Percentiles rank a stretch among this genome's conserved stretches.
Conservation (phyloP, 495 filamentous ascomycete genomes). For the Lasiosphaeria ovina region DNA sequence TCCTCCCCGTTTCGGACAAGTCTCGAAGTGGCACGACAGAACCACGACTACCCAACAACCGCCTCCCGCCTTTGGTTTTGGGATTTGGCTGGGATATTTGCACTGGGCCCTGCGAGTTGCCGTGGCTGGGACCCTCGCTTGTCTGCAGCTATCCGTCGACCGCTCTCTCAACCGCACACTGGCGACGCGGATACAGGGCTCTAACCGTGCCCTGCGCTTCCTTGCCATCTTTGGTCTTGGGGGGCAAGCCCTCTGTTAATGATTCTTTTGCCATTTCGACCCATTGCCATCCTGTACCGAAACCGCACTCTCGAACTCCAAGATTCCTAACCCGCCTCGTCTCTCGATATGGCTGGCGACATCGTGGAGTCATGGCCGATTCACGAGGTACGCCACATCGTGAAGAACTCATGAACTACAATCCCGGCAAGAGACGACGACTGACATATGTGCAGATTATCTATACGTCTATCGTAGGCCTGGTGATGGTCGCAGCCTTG, state of each 20-base stretch:
- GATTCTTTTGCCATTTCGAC: not conserved
- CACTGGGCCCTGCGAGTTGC: slow-evolving; percentile 25
- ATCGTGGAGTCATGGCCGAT: slow-evolving; percentile 53
- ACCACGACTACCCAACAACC: not conserved
- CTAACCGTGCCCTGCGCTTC: not conserved
- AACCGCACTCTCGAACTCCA: slow-evolving; percentile 8
- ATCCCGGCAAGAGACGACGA: not conserved
- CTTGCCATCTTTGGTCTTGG: slow-evolving; percentile 9
- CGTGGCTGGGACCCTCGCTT: slow-evolving; percentile 20
- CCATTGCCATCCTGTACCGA: not conserved
- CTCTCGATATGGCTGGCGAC: slow-evolving; percentile 40
- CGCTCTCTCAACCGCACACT: slow-evolving; percentile 15
- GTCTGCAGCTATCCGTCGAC: slow-evolving; percentile 28
- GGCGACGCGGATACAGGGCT: slow-evolving; percentile 9
- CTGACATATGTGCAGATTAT: slow-evolving; percentile 43
- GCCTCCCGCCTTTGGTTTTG: not conserved
- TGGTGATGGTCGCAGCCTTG: slow-evolving; percentile 79
- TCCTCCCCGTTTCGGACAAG: not conserved
- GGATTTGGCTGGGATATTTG: not conserved
- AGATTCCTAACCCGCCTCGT: not conserved
- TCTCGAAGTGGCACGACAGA: not conserved
- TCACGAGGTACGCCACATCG: slow-evolving; percentile 57
- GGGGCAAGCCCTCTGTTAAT: not conserved
- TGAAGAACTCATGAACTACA: not conserved
- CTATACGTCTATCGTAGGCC: slow-evolving; percentile 78